Base-by-base conservation (phyloP, 2,329 filamentous ascomycete species). In the Fusarium caatingaense region DNA sequence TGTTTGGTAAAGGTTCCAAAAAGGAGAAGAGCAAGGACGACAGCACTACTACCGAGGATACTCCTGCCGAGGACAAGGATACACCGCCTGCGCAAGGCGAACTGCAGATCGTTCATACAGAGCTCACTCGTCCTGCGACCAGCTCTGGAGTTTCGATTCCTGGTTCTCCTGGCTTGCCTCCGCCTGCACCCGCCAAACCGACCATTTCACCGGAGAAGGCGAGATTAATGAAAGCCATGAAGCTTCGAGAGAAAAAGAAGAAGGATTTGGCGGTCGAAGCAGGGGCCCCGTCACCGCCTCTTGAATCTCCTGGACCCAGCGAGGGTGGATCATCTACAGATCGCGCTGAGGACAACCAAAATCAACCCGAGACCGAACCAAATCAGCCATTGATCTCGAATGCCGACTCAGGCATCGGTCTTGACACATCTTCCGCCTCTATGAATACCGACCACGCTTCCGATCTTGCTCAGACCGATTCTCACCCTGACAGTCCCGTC, bases 221-320 rank as follows among this genome's bases (percentile, higher is more conserved):
- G 65, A 88, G 96, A 57, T 84, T 99, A 68, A 94, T 97, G 93
- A 98, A 97, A 82, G 96, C 96, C 10, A 87, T 98, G 82, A 92
- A 98, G 79, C 81, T 98, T 72, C 88, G 95, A 55, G 96, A 97
- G 80, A 93, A 92, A 80, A 94, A 93, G 79, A 83, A 81, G 80
- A 78, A 63, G 67, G 71, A 74, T 48, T 74, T 69, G 74, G 77
- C 65, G 60, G 79, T 66, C 20, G 66, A 66, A 63, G 57, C 76
- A 13, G 72, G 56, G 45, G 46, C 68, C 6, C 45, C 65, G 16
- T 57, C 66, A 15, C 72, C 73, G 18, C 68, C 67, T 28, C 42
- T 74, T 20, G 49, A 68, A 12, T 66, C 66, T 8, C 62, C 72
- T 10, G 54, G 53, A 25, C 62, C 68, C 16, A 74, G 67, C 42